Conservation (phyloP, 306 rosid genomes). For the Casuarina glauca region DNA sequence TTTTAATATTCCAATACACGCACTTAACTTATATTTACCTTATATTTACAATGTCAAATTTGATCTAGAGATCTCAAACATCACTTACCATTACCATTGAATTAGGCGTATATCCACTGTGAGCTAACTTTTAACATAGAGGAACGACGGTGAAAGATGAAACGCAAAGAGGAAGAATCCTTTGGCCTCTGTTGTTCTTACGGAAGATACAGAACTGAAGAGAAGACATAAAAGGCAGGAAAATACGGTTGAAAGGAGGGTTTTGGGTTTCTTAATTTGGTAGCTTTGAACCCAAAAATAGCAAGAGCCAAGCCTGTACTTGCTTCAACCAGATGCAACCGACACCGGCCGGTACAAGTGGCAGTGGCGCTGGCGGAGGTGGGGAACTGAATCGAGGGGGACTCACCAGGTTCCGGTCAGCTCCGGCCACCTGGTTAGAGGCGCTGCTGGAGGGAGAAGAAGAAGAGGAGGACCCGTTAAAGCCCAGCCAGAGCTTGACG, state of each 20-base stretch:
- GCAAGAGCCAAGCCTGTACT: background rate
- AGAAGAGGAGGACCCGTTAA: slow-evolving; percentile 50
- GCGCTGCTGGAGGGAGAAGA: slow-evolving; percentile 64
- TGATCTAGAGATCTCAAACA: no score
- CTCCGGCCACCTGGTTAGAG: slow-evolving; percentile 87
- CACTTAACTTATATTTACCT: no score
- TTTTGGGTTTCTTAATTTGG: background rate
- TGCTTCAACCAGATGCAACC: slow-evolving; percentile 62
- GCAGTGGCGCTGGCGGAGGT: slow-evolving; percentile 29
- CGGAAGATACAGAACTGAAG: background rate
- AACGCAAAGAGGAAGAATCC: background rate
- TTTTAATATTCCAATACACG: no score
- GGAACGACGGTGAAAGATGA: no score
- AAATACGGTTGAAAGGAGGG: background rate
- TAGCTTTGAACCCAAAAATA: background rate
- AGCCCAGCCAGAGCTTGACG: slow-evolving; percentile 58
- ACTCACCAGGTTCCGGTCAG: slow-evolving; percentile 66
- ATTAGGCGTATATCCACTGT: no score
- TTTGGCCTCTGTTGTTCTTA: slow-evolving; percentile 20
- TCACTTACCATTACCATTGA: no score
- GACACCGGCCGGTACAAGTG: slow-evolving; percentile 33
- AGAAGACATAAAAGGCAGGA: background rate
- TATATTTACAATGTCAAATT: no score
- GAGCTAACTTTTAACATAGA: no score
- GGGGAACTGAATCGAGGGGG: slow-evolving; percentile 31